phyloP scores from a whole-genome alignment of 2,329 filamentous ascomycete species.

The Phaeosphaeriaceae sp. region DNA sequence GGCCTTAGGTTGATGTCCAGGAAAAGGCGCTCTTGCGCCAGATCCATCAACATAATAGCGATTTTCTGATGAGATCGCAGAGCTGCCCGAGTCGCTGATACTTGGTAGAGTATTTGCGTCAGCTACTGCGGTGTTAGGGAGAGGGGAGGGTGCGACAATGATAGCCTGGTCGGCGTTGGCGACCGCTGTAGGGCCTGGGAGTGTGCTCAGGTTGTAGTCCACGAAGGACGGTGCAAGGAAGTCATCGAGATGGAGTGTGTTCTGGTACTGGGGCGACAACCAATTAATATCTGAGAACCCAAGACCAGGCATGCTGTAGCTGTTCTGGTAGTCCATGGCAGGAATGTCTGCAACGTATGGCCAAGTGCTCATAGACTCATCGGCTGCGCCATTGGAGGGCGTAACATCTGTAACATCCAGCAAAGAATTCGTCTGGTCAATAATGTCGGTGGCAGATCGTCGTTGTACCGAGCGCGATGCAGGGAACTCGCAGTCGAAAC shows the following conservation, averaged over 20 bases:
- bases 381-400: not conserved
- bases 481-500: slow-evolving; percentile 31
- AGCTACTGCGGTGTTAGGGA: not conserved
- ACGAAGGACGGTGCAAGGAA: slow-evolving; percentile 5
- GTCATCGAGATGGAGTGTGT: slow-evolving; percentile 12
- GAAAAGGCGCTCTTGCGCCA: slow-evolving; percentile 21
- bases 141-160: not conserved
- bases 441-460: not conserved
- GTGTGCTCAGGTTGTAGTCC: slow-evolving; percentile 2
- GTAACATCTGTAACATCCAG: not conserved
- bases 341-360: not conserved
- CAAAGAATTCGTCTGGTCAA: not conserved
- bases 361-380: not conserved
- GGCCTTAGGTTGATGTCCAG: not conserved
- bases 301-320: not conserved
- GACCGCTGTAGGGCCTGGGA: not conserved
- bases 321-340: not conserved
- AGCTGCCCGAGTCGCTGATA: not conserved
- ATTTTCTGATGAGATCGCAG: not conserved
- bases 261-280: slow-evolving; percentile 15
- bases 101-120: not conserved
- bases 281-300: slow-evolving; percentile 12
- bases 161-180: not conserved
- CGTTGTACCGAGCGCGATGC: not conserved
- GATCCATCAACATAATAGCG: slow-evolving; percentile 22